Base-by-base conservation (phyloP, 2,329 filamentous ascomycete species). In the Helminthosporium solani region DNA sequence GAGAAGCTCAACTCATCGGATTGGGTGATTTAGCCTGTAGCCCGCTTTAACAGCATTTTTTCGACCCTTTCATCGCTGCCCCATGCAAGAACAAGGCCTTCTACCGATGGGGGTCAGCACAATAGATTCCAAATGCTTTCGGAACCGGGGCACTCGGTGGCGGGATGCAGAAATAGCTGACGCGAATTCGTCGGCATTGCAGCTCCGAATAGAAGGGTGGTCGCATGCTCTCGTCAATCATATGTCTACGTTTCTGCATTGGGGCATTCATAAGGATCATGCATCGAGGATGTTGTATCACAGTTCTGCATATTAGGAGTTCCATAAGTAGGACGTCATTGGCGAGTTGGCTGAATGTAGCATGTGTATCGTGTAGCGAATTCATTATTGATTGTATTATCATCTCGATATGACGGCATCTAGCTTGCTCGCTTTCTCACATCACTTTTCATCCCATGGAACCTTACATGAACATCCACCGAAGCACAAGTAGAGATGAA, bases 81-180 rank as follows among this genome's bases (percentile, higher is more conserved):
- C 23, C 23, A n/a, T 25, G 23, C 6, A 25, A 9, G 6, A 25
- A 25, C 23, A 25, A 9, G 23, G 23, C 9, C 23, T 6, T 6
- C 23, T 9, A 9, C 5, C 23, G 23, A 25, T 25, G 23, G 9
- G 23, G n/a, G n/a, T n/a, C n/a, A n/a, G n/a, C n/a, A n/a, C n/a
- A n/a, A n/a, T n/a, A n/a, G n/a, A n/a, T 40, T 23, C 4, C 11
- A 12, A 12, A 14, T 23, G 12, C 12, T 7, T 31, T 31, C 14
- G 5, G 12, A 28, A 3, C 11, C 23, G 20, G 21, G 16, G 19
- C 46, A 44, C 35, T 31, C 30, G 41, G 56, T 57, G 61, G 61
- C 56, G 58, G 52, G 49, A 48, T 46, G 52, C 52, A 50, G 52
- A 47, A n/a, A 45, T 49, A 64, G 58, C 60, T 64, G 63, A 60